Conservation (phyloP, 352 stramenopile species). For the Pythium rishiriense region DNA sequence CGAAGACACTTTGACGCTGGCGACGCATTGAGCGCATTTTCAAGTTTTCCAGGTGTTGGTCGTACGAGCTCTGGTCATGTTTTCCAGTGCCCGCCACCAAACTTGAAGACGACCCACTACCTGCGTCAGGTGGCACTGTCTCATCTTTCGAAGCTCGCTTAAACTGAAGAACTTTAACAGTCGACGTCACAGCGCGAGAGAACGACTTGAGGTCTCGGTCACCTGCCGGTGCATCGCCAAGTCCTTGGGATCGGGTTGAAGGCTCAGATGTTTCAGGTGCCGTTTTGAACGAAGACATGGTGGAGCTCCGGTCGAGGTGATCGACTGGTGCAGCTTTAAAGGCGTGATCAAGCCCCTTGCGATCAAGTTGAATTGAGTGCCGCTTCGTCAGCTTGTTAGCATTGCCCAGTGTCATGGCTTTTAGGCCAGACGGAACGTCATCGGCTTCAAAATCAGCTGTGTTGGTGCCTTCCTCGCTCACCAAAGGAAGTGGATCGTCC, state of each 20-base stretch:
- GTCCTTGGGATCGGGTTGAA: too few species aligned
- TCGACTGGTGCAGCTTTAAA: conserved; percentile 2
- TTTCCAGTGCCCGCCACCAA: neutral
- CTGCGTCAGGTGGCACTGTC: neutral
- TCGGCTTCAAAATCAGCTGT: neutral
- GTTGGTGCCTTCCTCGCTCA: too few species aligned
- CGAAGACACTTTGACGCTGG: conserved; percentile 16
- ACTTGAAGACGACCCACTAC: neutral
- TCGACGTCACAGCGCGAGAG: neutral
- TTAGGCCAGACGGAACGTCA: neutral
- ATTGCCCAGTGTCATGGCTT: neutral
- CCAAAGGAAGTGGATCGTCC: too few species aligned
- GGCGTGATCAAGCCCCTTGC: conserved; percentile 1
- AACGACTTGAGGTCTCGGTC: neutral
- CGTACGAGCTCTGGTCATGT: conserved; percentile 5
- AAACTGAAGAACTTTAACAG: neutral
- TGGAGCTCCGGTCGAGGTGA: neutral
- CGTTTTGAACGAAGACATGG: too few species aligned
- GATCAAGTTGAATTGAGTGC: conserved; percentile 20
- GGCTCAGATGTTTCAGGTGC: too few species aligned
- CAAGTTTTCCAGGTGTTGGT: conserved; percentile 9
- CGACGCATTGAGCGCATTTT: conserved; percentile 11
- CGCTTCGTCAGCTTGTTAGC: neutral
- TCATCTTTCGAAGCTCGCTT: neutral
- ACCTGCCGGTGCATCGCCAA: neutral